Conservation (phyloP, 129 eudicot species). For the Sambucus nigra region DNA sequence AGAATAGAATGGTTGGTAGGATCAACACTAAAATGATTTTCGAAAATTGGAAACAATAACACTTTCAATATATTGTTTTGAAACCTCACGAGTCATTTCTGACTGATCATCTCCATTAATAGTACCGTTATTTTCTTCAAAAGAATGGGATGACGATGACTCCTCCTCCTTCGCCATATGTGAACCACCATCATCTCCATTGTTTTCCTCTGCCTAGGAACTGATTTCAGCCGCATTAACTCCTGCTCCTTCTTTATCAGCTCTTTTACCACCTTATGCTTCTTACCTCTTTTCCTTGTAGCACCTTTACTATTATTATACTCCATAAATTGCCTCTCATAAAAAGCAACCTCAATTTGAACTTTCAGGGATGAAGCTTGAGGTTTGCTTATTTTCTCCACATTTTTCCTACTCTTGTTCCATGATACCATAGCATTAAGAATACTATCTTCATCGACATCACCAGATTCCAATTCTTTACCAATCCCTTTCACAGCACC, state of each 20-base stretch:
- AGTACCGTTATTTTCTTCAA: constrained; percentile 22
- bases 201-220: constrained; percentile 16
- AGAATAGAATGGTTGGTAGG: no score
- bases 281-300: constrained; percentile 57
- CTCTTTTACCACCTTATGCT: constrained; percentile 36
- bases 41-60: no score
- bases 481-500: constrained; percentile 13
- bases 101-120: constrained; percentile 17
- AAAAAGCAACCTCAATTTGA: constrained; percentile 33
- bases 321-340: constrained; percentile 66
- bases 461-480: constrained; percentile 22
- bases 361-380: constrained; percentile 24
- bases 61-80: constrained; percentile 33
- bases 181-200: constrained; percentile 22
- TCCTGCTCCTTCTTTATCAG: constrained; percentile 28
- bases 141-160: no score
- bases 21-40: no score
- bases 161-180: constrained; percentile 22
- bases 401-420: constrained; percentile 34
- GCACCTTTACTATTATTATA: constrained; percentile 55
- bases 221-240: constrained; percentile 10
- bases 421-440: constrained; percentile 70
- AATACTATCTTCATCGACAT: constrained; percentile 40
- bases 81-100: constrained; percentile 26
- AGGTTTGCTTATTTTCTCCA: constrained; percentile 19